Conservation (phyloP, 768 basidiomycete genomes). For the Tricholoma saponaceum region DNA sequence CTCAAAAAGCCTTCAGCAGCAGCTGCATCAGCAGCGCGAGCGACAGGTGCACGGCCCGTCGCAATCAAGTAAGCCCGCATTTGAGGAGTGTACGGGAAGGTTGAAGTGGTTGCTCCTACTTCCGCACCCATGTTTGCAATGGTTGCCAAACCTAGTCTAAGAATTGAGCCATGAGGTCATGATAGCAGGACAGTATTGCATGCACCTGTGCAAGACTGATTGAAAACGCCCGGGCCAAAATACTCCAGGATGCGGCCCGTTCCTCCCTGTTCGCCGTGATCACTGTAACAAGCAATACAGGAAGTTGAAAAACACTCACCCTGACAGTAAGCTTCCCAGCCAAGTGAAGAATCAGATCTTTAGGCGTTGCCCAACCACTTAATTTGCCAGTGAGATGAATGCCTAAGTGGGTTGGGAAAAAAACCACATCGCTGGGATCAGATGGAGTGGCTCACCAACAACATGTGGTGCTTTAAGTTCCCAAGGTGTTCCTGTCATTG, state of each 20-base stretch:
- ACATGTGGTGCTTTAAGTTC: conserved; percentile 90
- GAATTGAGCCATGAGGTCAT: background rate
- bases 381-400: conserved; percentile 86
- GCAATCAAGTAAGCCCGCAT: conserved; percentile 91
- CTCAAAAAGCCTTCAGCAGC: conserved; percentile 71
- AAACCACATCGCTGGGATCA: background rate
- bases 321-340: conserved; percentile 93
- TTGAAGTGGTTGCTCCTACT: conserved; percentile 99
- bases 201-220: conserved; percentile 89
- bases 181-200: background rate
- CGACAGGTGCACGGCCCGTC: conserved; percentile 84
- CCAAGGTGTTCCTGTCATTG: conserved; percentile 98
- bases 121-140: conserved; percentile 99
- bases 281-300: background rate
- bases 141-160: conserved; percentile 71
- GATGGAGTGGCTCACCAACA: conserved; percentile 47
- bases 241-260: conserved; percentile 97
- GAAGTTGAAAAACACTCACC: conserved; percentile 41
- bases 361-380: conserved; percentile 90
- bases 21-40: conserved; percentile 81
- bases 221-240: conserved; percentile 87
- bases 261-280: conserved; percentile 61
- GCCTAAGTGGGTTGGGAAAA: conserved; percentile 43
- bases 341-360: conserved; percentile 92
- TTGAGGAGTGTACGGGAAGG: conserved; percentile 89